Conservation (phyloP, 768 basidiomycete genomes). For the Boletus subparvulus region DNA sequence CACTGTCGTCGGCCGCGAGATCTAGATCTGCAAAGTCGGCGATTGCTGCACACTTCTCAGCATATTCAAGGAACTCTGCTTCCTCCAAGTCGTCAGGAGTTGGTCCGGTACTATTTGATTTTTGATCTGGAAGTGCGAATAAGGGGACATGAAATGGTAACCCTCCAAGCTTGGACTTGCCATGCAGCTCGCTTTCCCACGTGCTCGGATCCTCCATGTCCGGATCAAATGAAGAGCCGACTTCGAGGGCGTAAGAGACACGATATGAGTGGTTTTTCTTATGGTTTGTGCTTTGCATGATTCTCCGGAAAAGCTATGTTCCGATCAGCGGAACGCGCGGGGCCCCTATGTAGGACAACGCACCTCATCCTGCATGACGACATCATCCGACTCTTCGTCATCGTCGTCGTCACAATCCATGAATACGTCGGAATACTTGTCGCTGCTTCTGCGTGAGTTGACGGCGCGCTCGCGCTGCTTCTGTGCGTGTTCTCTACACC, state of each 20-base stretch:
- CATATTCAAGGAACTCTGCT: slow-evolving; percentile 59
- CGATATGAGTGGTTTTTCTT: slow-evolving; percentile 54
- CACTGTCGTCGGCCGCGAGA: slow-evolving; percentile 16
- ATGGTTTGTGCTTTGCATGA: slow-evolving; percentile 54
- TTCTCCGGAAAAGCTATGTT: slow-evolving; percentile 61
- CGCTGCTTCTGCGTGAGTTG: slow-evolving; percentile 41
- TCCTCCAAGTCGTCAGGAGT: slow-evolving; percentile 51
- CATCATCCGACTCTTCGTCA: slow-evolving; percentile 60
- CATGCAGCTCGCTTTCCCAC: slow-evolving; percentile 61
- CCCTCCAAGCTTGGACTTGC: slow-evolving; percentile 33
- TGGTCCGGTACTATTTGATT: slow-evolving; percentile 16
- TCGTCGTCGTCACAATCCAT: slow-evolving; percentile 49
- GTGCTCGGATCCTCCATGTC: slow-evolving; percentile 58
- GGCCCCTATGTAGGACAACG: neutral
- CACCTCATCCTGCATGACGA: slow-evolving; percentile 63
- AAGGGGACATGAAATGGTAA: neutral
- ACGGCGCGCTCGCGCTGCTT: slow-evolving; percentile 54
- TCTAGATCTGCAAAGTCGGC: slow-evolving; percentile 51
- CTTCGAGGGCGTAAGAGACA: slow-evolving; percentile 63
- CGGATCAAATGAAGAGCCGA: slow-evolving; percentile 77
- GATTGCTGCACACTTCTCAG: slow-evolving; percentile 47
- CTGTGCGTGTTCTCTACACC: slow-evolving; percentile 61
- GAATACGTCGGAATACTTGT: slow-evolving; percentile 44
- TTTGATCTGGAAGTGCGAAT: slow-evolving; percentile 3
- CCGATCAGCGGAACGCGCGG: slow-evolving; percentile 10